Base-by-base conservation (phyloP, 768 basidiomycete species). In the Suillus bovinus region DNA sequence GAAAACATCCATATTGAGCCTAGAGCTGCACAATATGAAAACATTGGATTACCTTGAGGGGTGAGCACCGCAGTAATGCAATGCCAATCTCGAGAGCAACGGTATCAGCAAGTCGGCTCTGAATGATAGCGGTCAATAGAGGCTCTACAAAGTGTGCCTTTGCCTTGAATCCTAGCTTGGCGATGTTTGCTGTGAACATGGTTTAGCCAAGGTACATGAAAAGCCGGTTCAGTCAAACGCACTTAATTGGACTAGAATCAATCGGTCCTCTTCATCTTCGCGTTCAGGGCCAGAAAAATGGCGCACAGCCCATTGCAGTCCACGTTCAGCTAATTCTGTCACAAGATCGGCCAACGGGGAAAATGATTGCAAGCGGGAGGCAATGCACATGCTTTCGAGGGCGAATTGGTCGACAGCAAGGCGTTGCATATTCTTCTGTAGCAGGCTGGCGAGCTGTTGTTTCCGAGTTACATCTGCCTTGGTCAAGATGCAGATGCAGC, bases 101-200 rank as follows among this genome's bases (percentile, higher is more conserved):
- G 2, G 68, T 46, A 59, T 82, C 78, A 1, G 76, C 66, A 20
- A 96, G 75, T n/a, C 82, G 82, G 61, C 82, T 77, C 70, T 88
- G 89, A 47, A 91, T 78, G 20, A 85, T 77, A 1, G 84, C 83
- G 8, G 83, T 83, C 22, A 95, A 65, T 20, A 94, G 72, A 1
- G 91, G 87, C 63, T 97, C 94, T 1, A 85, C 86, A 10, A 89
- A 70, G 66, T 90, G 84, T 1, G 79, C 65, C 64, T 88, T 88
- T 38, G 67, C 65, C 31, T 63, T 53, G 41, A 63, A 46, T 29
- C 70, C 63, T 5, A 44, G 64, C 8, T 9, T 49, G 4, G 39
- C 24, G n/a, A 74, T 27, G n/a, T 60, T 34, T 38, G 58, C 73
- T 74, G 46, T 9, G 16, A 20, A 24, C 27, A 11, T 5, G 44